Evolutionary conservation across 306 rosid species (phyloP), one percentile per base, ranked within the genome.

Genomic region (Benincasa hispida): DNA sequence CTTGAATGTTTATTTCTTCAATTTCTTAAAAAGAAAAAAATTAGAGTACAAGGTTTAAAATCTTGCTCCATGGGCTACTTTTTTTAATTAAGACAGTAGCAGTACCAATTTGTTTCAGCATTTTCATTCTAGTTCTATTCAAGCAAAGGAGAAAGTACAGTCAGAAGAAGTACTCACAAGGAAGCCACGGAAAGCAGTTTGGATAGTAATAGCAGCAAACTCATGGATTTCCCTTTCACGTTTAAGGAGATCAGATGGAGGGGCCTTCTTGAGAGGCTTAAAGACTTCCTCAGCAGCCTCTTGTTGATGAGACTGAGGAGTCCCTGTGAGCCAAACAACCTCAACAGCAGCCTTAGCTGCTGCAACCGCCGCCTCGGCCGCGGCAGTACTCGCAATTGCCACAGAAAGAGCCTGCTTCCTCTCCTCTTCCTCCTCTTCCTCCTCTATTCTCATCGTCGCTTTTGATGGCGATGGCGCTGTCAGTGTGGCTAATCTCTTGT

Each of bases 151-250:
- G 62, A 72, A 81, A 47, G 79, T 50, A 76, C 53, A 22, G 72
- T 5, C 59, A 78, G 80, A 42, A 74, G 3, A 58, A 34, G 74
- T 79, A 85, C 98, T 91, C 83, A 94, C 98, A 5, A 94, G 96
- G 85, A 86, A 89, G 74, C 96, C 95, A 74, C 97, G 65, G 58
- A 90, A 94, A 28, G 95, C 85, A 11, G 97, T 81, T 83, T 94
- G 98, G 62, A 94, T 89, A 83, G 78, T 88, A 60, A 88, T 84
- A 60, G 89, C 94, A 50, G 93, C 87, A 85, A 80, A 79, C 55
- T 85, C 91, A 67, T 66, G 73, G 81, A 76, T 78, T 79, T 84
- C 59, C 76, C 76, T 72, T 47, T 81, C 82, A 76, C 80, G 76
- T 78, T 84, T 39, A 66, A 41, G 47, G 42, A 39, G 75, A 69